These are phyloP conservation scores for Monsonia emarginata DNA, from an alignment of 441 rosid genomes.

Conservation along the genomic window DNA sequence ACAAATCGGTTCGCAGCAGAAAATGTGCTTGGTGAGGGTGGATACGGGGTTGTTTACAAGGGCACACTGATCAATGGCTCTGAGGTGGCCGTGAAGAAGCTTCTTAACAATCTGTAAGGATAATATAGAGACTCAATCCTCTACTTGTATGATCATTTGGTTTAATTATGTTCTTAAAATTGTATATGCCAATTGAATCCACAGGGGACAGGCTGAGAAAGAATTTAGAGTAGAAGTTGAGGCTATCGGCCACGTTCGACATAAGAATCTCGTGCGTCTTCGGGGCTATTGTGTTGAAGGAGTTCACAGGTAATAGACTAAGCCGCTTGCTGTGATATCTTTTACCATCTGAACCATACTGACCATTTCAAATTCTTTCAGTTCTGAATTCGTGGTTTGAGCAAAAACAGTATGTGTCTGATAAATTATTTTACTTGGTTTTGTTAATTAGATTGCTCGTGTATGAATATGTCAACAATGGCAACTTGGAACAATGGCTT, in stretches of 20 bases:
- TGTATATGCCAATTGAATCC: not conserved
- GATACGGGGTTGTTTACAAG: constrained; percentile 79
- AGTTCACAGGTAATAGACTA: constrained; percentile 51
- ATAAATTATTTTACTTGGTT: not conserved
- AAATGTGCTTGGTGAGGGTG: constrained; percentile 86
- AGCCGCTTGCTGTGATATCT: not conserved
- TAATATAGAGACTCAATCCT: not conserved
- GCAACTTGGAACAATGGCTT: constrained; percentile 95
- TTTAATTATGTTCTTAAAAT: not conserved
- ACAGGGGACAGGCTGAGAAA: constrained; percentile 95
- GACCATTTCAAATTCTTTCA: not conserved
- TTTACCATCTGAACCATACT: too few relatives aligned
- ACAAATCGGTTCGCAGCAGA: constrained; percentile 75
- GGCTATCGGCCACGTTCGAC: constrained; percentile 94
- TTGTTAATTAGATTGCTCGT: constrained; percentile 56
- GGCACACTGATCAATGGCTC: constrained; percentile 68
- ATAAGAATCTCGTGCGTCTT: constrained; percentile 92
- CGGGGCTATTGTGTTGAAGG: constrained; percentile 96
- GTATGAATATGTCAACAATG: constrained; percentile 85
- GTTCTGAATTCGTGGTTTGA: not conserved
- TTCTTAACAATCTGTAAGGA: constrained; percentile 76
- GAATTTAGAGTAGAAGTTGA: constrained; percentile 90
- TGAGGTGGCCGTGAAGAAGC: constrained; percentile 81
- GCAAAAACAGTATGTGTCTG: not conserved
- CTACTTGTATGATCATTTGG: not conserved